phyloP scores from a whole-genome alignment of 148 eudicot genomes.

The Drosera capensis region DNA sequence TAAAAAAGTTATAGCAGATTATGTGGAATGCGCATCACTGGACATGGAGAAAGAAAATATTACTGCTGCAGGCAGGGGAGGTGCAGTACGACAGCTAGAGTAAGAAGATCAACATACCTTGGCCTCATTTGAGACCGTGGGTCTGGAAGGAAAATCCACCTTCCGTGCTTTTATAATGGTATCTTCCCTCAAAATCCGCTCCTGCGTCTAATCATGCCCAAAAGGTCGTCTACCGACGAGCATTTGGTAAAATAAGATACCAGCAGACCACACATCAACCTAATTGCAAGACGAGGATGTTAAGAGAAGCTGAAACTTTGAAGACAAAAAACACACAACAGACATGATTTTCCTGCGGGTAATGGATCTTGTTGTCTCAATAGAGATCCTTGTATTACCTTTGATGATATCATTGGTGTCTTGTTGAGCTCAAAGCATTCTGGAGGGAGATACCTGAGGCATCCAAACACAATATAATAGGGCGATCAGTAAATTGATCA shows the following conservation, averaged over 20 bases:
- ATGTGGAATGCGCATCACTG: no score
- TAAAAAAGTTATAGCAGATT: no score
- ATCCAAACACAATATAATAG: constrained; percentile 7
- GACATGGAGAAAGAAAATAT: no score
- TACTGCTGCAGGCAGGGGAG: no score
- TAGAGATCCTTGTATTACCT: constrained; percentile 31
- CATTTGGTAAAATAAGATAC: constrained; percentile 92
- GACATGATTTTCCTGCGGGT: not conserved
- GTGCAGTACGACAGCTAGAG: no score
- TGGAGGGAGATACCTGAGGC: constrained; percentile 90
- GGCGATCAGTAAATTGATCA: no score
- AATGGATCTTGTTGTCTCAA: constrained; percentile 4
- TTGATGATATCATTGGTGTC: constrained; percentile 89
- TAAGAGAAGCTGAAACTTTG: constrained; percentile 1
- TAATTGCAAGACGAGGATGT: constrained; percentile 14
- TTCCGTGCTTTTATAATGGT: constrained; percentile 93
- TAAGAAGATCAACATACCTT: constrained; percentile 35
- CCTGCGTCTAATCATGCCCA: constrained; percentile 96
- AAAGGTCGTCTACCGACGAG: constrained; percentile 95
- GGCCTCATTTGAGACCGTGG: constrained; percentile 78
- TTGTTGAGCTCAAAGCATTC: constrained; percentile 97
- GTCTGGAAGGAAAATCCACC: constrained; percentile 95
- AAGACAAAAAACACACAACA: not conserved
- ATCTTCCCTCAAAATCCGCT: constrained; percentile 91
- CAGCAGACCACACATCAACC: constrained; percentile 99